These are phyloP conservation scores for Thuja plicata DNA, from an alignment of 83 land plant species.

Conservation along the genomic window DNA sequence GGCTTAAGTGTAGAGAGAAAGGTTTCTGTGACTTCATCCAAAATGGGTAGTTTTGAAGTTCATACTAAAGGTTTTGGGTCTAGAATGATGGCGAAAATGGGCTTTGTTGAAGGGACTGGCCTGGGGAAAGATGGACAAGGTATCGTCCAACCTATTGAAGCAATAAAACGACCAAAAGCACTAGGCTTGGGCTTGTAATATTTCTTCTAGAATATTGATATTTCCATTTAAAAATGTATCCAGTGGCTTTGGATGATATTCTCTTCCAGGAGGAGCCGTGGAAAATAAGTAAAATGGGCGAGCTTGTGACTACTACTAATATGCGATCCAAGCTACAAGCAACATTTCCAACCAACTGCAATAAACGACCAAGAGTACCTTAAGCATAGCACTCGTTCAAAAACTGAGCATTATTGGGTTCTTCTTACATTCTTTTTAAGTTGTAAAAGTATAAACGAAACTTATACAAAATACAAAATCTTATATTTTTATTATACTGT, in stretches of 20 bases:
- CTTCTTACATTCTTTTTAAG: no score
- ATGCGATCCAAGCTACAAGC: no score
- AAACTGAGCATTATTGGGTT: no score
- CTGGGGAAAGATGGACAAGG: constrained; percentile 77
- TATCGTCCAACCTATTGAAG: constrained; percentile 52
- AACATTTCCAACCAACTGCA: no score
- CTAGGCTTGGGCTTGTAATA: constrained; percentile 35
- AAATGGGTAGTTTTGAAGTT: constrained; percentile 54
- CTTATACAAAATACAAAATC: no score
- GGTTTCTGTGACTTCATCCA: constrained; percentile 11
- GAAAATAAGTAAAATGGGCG: not conserved
- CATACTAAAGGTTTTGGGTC: constrained; percentile 79
- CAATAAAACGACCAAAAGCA: constrained; percentile 52
- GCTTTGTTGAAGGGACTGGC: constrained; percentile 62
- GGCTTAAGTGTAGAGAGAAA: constrained; percentile 1
- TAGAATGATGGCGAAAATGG: constrained; percentile 81
- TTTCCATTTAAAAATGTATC: not conserved
- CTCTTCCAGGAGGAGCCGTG: not conserved
- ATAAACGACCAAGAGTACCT: no score
- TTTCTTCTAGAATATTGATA: not conserved
- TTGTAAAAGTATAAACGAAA: no score
- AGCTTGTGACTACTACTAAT: not conserved
- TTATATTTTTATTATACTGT: no score
- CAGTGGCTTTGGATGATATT: not conserved
- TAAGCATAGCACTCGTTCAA: no score